Percentiles rank a stretch among this genome's conserved stretches.
These are phyloP conservation scores for Capronia coronata DNA, from an alignment of 2,329 filamentous ascomycete species.

Conservation along the genomic window DNA sequence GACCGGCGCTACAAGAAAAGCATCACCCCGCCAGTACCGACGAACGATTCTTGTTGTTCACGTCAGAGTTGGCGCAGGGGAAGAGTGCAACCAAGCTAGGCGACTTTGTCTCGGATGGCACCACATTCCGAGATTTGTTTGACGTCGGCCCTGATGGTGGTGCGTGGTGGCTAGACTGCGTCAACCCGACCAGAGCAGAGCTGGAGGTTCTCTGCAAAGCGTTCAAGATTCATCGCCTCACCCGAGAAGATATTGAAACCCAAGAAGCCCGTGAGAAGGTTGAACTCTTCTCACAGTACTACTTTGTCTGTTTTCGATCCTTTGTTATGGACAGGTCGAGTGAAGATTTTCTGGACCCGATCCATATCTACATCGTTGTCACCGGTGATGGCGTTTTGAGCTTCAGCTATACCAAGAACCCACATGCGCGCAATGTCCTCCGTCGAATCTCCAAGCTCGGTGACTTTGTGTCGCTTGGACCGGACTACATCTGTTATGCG, in stretches of 20 bases:
- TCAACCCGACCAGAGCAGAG: conserved; percentile 83
- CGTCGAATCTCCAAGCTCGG: conserved; percentile 87
- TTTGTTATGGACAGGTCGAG: conserved; percentile 78
- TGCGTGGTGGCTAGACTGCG: conserved; percentile 98
- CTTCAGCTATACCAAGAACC: conserved; percentile 85
- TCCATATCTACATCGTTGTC: conserved; percentile 94
- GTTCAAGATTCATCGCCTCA: conserved; percentile 91
- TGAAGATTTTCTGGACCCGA: conserved; percentile 80
- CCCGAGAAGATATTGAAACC: conserved; percentile 89
- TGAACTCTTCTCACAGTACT: conserved; percentile 93
- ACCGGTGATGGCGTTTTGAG: conserved; percentile 92
- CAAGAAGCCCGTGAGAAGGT: conserved; percentile 98
- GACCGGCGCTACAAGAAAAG: conserved; percentile 31
- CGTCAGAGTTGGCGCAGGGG: conserved; percentile 85
- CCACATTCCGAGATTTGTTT: conserved; percentile 84
- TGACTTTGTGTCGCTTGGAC: conserved; percentile 88
- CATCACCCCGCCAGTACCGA: conserved; percentile 41
- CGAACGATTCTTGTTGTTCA: conserved; percentile 94
- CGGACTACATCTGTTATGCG: conserved; percentile 98
- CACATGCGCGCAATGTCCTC: conserved; percentile 80
- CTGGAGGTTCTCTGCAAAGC: conserved; percentile 82
- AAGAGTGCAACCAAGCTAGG: conserved; percentile 86
- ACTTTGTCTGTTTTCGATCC: conserved; percentile 94
- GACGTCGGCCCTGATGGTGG: conserved; percentile 63
- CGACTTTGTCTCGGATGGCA: conserved; percentile 80